Evolutionary conservation across 768 basidiomycete genomes (phyloP), one percentile per base, ranked within the genome.

Genomic region (Lactarius pseudohatsudake): DNA sequence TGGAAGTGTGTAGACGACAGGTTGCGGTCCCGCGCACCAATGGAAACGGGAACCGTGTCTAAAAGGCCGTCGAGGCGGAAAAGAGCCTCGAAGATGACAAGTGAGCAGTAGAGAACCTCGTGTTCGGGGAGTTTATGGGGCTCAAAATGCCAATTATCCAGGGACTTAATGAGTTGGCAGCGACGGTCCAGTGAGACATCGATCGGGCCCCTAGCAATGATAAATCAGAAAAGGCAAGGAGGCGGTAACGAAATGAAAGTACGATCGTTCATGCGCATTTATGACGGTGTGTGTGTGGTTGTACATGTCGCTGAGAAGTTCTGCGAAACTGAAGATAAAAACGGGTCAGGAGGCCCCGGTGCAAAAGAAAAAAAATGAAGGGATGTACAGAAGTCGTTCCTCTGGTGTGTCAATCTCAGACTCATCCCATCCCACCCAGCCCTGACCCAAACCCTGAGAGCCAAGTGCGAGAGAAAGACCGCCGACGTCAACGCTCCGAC

Each of bases 141-240:
- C 74, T 97, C 90, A 74, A 98, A 99, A 69, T 90, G 80, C 96
- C 96, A 99, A 15, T 81, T 82, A 65, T 89, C 86, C 16, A 97
- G 81, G 0, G 81, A 79, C 26, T 78, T 75, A 71, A 96, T 89
- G 58, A 97, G 83, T 30, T 85, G 81, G 26, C 75, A 74, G 67
- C 92, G 85, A 43, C 76, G 74, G 18, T 82, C 76, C 53, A 83
- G 76, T 26, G 84, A 82, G n/a, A 71, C 65, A 18, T 81, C 75
- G 61, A 61, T 73, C 43, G 63, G 50, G 61, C 73, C 65, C 18
- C 74, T 71, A 66, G 56, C 34, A 40, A 47, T 47, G 10, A 34
- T 13, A 10, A 28, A 15, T 53, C 38, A 70, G 59, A 59, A 64
- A 59, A 54, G 47, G 56, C 38, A 47, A 68, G n/a, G 57, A 13